Percentiles rank a stretch among this genome's conserved stretches.
Evolutionary conservation across 352 stramenopile species (phyloP).

Genomic region (Globisporangium camurandrum): DNA sequence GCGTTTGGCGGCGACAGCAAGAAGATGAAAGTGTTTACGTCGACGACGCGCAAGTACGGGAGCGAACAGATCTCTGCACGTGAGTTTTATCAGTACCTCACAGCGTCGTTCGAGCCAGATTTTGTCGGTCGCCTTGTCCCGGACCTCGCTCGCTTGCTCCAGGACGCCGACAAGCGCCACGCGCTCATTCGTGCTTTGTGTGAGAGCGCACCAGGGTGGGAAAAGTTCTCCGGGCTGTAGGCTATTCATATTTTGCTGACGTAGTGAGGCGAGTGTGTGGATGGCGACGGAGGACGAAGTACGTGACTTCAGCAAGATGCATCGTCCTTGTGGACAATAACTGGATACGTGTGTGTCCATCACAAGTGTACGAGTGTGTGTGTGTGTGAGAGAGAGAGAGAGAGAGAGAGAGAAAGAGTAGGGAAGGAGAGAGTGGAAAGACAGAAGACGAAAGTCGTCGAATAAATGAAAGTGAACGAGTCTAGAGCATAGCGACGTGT

Average conservation of each 20-base stretch:
- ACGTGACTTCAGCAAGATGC: background rate
- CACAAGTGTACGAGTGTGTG: too few species aligned
- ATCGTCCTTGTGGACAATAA: too few species aligned
- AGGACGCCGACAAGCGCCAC: conserved; percentile 81
- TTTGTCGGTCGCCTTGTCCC: conserved; percentile 81
- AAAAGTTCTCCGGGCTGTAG: conserved; percentile 76
- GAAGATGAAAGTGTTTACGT: conserved; percentile 84
- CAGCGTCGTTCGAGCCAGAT: conserved; percentile 79
- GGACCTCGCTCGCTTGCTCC: conserved; percentile 73
- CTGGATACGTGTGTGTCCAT: too few species aligned
- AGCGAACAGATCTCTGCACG: conserved; percentile 79
- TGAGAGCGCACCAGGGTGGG: conserved; percentile 76
- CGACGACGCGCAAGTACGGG: conserved; percentile 79
- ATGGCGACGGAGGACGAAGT: too few species aligned
- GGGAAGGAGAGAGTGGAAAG: background rate
- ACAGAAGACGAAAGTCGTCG: background rate
- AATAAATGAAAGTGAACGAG: background rate
- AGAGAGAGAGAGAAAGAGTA: background rate
- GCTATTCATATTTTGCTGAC: conserved; percentile 1
- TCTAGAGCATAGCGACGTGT: too few species aligned
- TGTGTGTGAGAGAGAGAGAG: background rate
- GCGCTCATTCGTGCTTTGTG: conserved; percentile 77
- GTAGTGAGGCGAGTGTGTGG: too few species aligned
- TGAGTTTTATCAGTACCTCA: conserved; percentile 89
- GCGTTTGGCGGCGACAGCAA: conserved; percentile 68